phyloP scores from a whole-genome alignment of 2,329 filamentous ascomycete genomes.

The Diaporthe aspalathi region DNA sequence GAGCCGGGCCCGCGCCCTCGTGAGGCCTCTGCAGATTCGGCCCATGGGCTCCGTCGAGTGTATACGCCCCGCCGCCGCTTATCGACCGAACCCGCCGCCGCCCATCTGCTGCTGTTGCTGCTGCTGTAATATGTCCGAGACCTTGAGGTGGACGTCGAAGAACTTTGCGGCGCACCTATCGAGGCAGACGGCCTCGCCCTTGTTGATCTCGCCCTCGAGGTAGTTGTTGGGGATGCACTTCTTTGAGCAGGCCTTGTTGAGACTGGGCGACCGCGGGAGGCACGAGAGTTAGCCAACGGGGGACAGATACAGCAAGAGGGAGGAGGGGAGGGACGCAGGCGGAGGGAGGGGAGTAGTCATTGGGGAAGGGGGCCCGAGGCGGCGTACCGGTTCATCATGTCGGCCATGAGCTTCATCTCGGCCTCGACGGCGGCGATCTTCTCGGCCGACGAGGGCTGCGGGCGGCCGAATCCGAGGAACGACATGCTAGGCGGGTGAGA shows the following conservation, averaged over 20 bases:
- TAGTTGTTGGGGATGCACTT: slow-evolving; percentile 96
- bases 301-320: too few relatives aligned
- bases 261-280: slow-evolving; percentile 60
- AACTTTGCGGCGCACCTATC: slow-evolving; percentile 98
- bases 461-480: slow-evolving; percentile 55
- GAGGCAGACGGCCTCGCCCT: slow-evolving; percentile 97
- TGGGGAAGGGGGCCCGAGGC: not conserved
- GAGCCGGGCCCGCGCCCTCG: not conserved
- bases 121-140: slow-evolving; percentile 94
- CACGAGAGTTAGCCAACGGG: not conserved
- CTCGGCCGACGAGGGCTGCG: slow-evolving; percentile 92
- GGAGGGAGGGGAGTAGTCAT: too few relatives aligned
- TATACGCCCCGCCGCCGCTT: not conserved
- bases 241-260: slow-evolving; percentile 88
- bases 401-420: slow-evolving; percentile 96
- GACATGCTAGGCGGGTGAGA: slow-evolving; percentile 45
- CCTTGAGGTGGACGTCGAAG: slow-evolving; percentile 98
- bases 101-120: slow-evolving; percentile 78
- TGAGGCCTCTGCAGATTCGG: too few relatives aligned
- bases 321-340: not conserved
- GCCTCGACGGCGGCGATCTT: slow-evolving; percentile 97
- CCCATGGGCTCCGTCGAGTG: not conserved
- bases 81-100: slow-evolving; percentile 53
- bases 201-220: slow-evolving; percentile 96
- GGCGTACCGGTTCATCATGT: slow-evolving; percentile 95